Percentiles rank a stretch among this genome's conserved stretches.
Evolutionary conservation across 176 grass and related monocot species (phyloP).

Genomic region (Aegilops bicornis): DNA sequence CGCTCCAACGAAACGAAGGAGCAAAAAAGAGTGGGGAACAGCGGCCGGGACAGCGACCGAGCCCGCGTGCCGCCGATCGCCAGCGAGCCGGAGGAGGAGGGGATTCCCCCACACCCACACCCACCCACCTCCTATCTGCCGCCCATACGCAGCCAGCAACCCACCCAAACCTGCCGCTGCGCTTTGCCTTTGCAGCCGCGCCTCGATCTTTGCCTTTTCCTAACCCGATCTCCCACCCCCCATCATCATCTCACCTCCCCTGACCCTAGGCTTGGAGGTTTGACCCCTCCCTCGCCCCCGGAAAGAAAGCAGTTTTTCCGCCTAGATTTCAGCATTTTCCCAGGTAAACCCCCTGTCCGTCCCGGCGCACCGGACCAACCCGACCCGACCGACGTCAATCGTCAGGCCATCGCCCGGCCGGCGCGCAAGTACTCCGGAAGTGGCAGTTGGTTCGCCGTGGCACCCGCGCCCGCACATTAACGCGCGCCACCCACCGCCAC

Average conservation of each 20-base stretch:
- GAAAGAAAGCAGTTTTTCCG: slow-evolving; percentile 12
- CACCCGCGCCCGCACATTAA: slow-evolving; percentile 29
- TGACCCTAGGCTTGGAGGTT: background rate
- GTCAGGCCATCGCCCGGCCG: too few relatives aligned
- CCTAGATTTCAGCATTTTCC: slow-evolving; percentile 2
- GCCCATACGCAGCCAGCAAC: background rate
- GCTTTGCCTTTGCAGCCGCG: background rate
- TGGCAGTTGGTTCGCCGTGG: slow-evolving; percentile 1
- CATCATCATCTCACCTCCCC: slow-evolving; percentile 6
- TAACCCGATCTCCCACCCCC: background rate
- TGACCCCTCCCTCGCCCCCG: background rate
- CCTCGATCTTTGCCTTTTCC: too few relatives aligned
- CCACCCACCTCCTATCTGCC: background rate
- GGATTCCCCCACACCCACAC: background rate
- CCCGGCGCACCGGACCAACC: background rate
- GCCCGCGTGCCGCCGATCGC: background rate
- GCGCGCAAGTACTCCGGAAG: background rate
- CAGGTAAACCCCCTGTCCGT: background rate
- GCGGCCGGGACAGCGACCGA: background rate
- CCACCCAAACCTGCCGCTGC: background rate
- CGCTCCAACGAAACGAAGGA: too few relatives aligned
- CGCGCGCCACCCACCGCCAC: slow-evolving; percentile 40
- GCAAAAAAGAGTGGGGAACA: background rate
- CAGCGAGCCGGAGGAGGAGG: slow-evolving; percentile 9
- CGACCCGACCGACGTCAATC: background rate